These are phyloP conservation scores for Tetrahymena borealis DNA, from an alignment of 73 alveolate genomes.

Conservation along the genomic window DNA sequence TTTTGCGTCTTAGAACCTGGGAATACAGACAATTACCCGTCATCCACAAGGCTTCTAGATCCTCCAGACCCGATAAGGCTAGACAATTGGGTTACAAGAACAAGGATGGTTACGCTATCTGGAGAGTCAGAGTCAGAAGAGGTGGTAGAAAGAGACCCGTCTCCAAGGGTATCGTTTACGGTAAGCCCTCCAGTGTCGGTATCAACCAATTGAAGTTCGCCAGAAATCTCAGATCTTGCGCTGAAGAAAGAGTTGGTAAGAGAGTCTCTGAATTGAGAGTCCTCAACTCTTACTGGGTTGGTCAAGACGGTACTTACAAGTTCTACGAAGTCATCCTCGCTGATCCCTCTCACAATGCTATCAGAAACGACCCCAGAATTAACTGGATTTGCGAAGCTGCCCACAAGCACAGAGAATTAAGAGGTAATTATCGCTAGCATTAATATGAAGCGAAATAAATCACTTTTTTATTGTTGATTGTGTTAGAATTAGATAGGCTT, in stretches of 20 bases:
- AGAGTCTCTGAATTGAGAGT: slow-evolving; percentile 90
- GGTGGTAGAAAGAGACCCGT: slow-evolving; percentile 97
- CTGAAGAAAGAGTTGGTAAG: slow-evolving; percentile 99
- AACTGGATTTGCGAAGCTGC: slow-evolving; percentile 96
- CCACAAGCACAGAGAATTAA: slow-evolving; percentile 93
- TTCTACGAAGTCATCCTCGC: slow-evolving; percentile 97
- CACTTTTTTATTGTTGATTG: no score
- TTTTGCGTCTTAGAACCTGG: slow-evolving; percentile 96
- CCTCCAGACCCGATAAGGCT: slow-evolving; percentile 99
- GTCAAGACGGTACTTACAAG: slow-evolving; percentile 98
- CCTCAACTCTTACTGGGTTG: slow-evolving; percentile 99
- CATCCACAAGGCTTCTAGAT: slow-evolving; percentile 92
- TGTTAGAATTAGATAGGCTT: no score
- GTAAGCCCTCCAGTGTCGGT: slow-evolving; percentile 99
- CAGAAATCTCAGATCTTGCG: slow-evolving; percentile 93
- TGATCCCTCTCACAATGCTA: slow-evolving; percentile 97
- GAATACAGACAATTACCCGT: slow-evolving; percentile 98
- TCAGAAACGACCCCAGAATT: slow-evolving; percentile 97
- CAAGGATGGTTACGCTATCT: slow-evolving; percentile 80
- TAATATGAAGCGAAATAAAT: no score
- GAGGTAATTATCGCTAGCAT: slow-evolving; percentile 42
- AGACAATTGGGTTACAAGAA: slow-evolving; percentile 98
- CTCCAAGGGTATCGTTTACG: slow-evolving; percentile 94
- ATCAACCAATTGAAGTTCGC: slow-evolving; percentile 89
- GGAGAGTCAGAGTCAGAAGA: slow-evolving; percentile 97